Conservation (phyloP, 805 yeast genomes). For the Candida qinlingensis region DNA sequence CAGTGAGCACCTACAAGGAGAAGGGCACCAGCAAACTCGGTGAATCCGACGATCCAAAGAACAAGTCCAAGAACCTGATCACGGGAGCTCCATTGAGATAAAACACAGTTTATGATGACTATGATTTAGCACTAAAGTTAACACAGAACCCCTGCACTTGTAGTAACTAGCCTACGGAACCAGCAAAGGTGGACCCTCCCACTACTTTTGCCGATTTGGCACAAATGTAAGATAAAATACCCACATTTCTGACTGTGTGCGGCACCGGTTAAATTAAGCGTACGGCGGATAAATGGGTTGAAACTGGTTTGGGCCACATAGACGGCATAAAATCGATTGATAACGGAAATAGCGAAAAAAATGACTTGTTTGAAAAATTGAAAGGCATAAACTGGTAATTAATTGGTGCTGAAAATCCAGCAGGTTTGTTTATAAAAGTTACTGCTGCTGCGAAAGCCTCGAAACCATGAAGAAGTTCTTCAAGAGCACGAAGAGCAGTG, state of each 20-base stretch:
- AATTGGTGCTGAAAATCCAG: background rate
- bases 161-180: too few relatives aligned
- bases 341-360: too few relatives aligned
- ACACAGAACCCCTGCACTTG: too few relatives aligned
- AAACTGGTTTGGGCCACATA: background rate
- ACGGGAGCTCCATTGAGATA: constrained; percentile 22
- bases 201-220: background rate
- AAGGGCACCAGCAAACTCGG: constrained; percentile 68
- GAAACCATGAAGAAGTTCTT: constrained; percentile 2
- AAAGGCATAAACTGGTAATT: too few relatives aligned
- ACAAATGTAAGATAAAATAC: background rate
- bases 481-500: background rate
- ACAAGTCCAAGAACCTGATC: constrained; percentile 22
- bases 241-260: background rate
- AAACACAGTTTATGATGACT: background rate
- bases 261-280: background rate
- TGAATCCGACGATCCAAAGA: constrained; percentile 24
- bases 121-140: too few relatives aligned
- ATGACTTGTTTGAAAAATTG: too few relatives aligned
- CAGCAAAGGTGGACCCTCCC: too few relatives aligned
- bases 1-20: constrained; percentile 93
- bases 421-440: background rate
- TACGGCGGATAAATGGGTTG: background rate
- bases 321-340: background rate
- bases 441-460: too few relatives aligned